phyloP scores from a whole-genome alignment of 2,329 filamentous ascomycete species.

The Samsoniella hepiali region DNA sequence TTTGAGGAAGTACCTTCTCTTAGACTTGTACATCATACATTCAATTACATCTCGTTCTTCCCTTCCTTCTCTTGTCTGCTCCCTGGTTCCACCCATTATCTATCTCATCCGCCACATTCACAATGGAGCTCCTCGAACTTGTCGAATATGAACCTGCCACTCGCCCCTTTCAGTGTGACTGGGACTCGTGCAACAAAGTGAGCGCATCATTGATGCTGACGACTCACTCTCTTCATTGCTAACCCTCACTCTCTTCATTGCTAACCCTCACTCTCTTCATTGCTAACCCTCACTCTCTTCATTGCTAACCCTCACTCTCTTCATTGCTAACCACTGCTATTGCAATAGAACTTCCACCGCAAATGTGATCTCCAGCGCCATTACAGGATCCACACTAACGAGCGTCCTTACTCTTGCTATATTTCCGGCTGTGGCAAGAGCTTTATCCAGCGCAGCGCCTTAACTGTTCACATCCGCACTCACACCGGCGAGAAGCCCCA shows the following conservation, averaged over 20 bases:
- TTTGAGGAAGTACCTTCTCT: slow-evolving; percentile 10
- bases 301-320: no score
- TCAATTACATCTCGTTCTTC: slow-evolving; percentile 2
- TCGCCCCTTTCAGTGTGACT: slow-evolving; percentile 63
- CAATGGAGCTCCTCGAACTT: slow-evolving; percentile 63
- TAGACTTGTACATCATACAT: slow-evolving; percentile 6
- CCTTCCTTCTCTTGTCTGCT: slow-evolving; percentile 1
- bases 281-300: no score
- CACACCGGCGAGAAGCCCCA: slow-evolving; percentile 71
- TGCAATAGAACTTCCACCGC: slow-evolving; percentile 63
- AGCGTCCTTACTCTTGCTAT: slow-evolving; percentile 62
- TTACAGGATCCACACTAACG: slow-evolving; percentile 69
- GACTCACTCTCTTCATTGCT: background rate
- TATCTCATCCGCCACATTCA: slow-evolving; percentile 6
- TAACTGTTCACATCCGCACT: slow-evolving; percentile 68
- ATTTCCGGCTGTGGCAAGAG: slow-evolving; percentile 62
- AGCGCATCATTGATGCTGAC: slow-evolving; percentile 22
- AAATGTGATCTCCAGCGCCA: slow-evolving; percentile 69
- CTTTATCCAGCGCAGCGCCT: slow-evolving; percentile 67
- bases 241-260: no score
- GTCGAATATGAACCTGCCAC: slow-evolving; percentile 61
- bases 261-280: no score
- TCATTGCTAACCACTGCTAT: background rate
- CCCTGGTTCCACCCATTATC: slow-evolving; percentile 4
- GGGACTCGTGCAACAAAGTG: slow-evolving; percentile 61